A percentile compares a stretch with the other conserved stretches of the same genome.
These are phyloP conservation scores for Rhizoctonia solani DNA, from an alignment of 1,284 basidiomycete genomes.

Conservation along the genomic window DNA sequence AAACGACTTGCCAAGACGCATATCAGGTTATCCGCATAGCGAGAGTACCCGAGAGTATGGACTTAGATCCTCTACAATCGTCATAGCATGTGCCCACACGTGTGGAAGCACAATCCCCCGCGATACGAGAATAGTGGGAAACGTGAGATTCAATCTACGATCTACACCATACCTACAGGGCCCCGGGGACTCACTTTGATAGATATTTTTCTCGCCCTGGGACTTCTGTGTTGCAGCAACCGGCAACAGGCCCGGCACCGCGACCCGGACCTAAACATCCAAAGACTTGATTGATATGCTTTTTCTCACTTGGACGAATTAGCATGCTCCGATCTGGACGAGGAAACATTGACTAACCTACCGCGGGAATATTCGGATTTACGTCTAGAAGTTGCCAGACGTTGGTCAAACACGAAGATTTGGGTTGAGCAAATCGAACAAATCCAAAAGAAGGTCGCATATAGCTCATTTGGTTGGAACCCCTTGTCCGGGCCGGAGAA, in stretches of 20 bases:
- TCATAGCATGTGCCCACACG: slow-evolving; percentile 23
- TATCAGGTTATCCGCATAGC: not conserved
- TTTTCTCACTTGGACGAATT: no score
- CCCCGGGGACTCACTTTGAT: slow-evolving; percentile 19
- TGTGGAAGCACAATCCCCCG: slow-evolving; percentile 6
- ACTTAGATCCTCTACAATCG: slow-evolving; percentile 13
- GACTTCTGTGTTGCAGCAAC: slow-evolving; percentile 3
- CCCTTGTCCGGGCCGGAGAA: slow-evolving; percentile 8
- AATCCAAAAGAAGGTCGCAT: not conserved
- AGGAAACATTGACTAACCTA: no score
- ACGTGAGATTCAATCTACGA: slow-evolving; percentile 26
- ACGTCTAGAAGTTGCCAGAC: not conserved
- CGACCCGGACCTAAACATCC: not conserved
- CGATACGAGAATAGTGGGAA: not conserved
- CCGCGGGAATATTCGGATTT: slow-evolving; percentile 26
- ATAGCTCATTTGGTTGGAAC: not conserved
- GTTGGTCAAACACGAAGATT: not conserved
- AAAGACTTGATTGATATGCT: not conserved
- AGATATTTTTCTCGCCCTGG: slow-evolving; percentile 2
- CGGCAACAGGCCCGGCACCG: slow-evolving; percentile 15
- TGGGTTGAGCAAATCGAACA: no score
- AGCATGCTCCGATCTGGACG: no score
- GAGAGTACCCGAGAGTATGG: not conserved
- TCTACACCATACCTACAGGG: slow-evolving; percentile 24
- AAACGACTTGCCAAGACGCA: no score